Percentiles rank a stretch among this genome's conserved stretches.
Evolutionary conservation across 306 rosid genomes (phyloP).

Genomic region (Cucurbita pepo): DNA sequence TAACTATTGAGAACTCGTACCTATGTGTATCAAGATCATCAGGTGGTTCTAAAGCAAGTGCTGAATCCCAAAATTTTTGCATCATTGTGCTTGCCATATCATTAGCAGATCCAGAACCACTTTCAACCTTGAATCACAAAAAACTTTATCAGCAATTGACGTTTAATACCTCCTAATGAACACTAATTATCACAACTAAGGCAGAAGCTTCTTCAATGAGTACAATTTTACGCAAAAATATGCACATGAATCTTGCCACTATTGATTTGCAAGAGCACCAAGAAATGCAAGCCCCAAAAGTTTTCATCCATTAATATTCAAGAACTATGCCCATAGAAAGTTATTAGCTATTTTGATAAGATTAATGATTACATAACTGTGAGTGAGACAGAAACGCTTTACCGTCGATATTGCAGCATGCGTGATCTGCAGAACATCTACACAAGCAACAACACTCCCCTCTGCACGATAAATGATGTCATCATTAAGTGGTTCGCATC

Average conservation of each 20-base stretch:
- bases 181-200: neutral
- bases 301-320: neutral
- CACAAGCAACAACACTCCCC: constrained; percentile 57
- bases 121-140: constrained; percentile 39
- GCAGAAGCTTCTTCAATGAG: neutral
- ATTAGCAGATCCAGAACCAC: constrained; percentile 57
- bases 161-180: neutral
- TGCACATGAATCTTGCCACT: neutral
- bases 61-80: constrained; percentile 98
- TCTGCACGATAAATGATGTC: constrained; percentile 33
- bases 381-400: constrained; percentile 9
- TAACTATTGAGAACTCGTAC: constrained; percentile 12
- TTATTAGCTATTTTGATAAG: neutral
- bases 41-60: constrained; percentile 64
- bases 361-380: neutral
- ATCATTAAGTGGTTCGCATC: neutral
- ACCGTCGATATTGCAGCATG: constrained; percentile 91
- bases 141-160: neutral
- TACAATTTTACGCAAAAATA: neutral
- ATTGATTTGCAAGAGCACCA: neutral
- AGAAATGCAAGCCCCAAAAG: neutral
- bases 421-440: constrained; percentile 86
- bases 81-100: constrained; percentile 76
- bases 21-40: constrained; percentile 82
- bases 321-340: neutral